Conservation (phyloP, 345 rosid species). For the Dipteronia sinensis region DNA sequence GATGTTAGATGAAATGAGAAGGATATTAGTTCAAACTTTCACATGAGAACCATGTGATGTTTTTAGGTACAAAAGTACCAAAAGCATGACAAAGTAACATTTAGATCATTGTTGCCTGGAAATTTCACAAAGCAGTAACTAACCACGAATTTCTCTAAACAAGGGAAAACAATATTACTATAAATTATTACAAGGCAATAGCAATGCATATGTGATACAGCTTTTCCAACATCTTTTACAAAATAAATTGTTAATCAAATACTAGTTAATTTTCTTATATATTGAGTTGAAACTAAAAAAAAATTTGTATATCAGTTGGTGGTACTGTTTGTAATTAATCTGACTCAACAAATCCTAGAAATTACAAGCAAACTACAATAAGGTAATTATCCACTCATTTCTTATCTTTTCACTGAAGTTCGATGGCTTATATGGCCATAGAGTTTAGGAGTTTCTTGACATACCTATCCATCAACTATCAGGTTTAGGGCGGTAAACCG, state of each 20-base stretch:
- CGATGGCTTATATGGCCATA: background rate
- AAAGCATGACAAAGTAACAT: background rate
- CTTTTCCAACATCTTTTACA: background rate
- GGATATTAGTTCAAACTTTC: constrained; percentile 15
- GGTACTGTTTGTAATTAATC: background rate
- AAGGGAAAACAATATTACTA: background rate
- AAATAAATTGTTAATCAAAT: background rate
- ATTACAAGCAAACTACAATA: background rate
- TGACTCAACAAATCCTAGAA: background rate
- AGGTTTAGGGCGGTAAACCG: no score
- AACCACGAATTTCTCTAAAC: background rate
- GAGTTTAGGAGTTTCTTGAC: no score
- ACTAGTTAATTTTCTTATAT: background rate
- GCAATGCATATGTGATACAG: background rate
- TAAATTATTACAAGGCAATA: background rate
- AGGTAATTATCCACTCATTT: background rate
- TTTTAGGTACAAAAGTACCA: background rate
- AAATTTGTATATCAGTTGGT: background rate
- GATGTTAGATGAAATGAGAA: constrained; percentile 21
- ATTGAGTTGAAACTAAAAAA: constrained; percentile 8
- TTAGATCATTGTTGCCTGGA: background rate
- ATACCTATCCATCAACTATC: background rate
- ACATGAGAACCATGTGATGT: background rate
- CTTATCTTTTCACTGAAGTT: background rate
- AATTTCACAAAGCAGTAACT: background rate